These are phyloP conservation scores for Ceratocystis eucalypticola DNA, from an alignment of 2,329 filamentous ascomycete genomes.

Conservation along the genomic window DNA sequence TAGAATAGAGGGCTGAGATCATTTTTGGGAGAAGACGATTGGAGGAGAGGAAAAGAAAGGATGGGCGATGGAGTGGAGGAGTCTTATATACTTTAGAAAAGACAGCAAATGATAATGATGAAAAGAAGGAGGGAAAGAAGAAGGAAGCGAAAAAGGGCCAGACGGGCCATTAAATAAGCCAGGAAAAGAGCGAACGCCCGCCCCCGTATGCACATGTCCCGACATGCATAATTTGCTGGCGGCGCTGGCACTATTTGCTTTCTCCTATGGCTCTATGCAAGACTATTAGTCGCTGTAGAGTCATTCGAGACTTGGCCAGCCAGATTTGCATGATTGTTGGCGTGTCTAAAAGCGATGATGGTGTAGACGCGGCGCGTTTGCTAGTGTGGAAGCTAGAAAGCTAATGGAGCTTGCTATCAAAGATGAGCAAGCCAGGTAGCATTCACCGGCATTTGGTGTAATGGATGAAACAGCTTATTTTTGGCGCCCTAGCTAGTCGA, in stretches of 20 bases:
- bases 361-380: not conserved
- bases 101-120: not conserved
- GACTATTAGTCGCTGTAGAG: not conserved
- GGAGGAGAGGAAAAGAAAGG: not conserved
- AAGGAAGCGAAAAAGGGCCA: not conserved
- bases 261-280: not conserved
- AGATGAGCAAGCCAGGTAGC: not conserved
- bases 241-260: not conserved
- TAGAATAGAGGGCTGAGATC: conserved; percentile 1
- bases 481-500: not conserved
- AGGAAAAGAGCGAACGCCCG: not conserved
- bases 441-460: not conserved
- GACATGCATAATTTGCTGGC: conserved; percentile 1
- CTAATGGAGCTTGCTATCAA: not conserved
- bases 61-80: too few species aligned
- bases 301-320: not conserved
- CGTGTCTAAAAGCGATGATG: not conserved
- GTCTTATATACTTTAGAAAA: not conserved
- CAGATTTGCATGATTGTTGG: not conserved
- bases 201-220: not conserved
- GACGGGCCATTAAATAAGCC: not conserved
- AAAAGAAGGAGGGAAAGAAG: not conserved
- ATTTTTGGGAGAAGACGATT: not conserved
- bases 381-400: not conserved
- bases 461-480: not conserved